These are phyloP conservation scores for Protomyces pachydermus DNA, from an alignment of 1,139 yeast species.

Conservation along the genomic window DNA sequence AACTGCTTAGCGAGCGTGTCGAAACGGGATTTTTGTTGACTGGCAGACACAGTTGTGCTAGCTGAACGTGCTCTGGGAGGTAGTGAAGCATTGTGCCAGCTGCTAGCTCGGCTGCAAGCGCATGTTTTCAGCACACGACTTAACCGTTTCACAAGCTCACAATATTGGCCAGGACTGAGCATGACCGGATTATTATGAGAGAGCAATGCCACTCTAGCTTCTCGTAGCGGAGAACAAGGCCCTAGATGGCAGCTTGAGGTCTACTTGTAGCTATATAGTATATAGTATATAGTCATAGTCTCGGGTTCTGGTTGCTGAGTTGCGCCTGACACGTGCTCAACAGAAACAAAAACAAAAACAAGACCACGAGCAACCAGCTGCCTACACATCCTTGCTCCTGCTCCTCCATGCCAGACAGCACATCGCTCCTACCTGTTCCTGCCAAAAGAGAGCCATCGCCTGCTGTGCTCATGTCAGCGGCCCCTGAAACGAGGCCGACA, in stretches of 20 bases:
- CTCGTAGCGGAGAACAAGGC: too few relatives aligned
- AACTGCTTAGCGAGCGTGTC: conserved; percentile 9
- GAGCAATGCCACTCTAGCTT: too few relatives aligned
- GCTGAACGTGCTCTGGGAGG: not conserved
- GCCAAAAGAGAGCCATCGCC: not conserved
- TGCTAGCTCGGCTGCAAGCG: too few relatives aligned
- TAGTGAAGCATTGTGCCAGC: not conserved
- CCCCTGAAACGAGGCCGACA: not conserved
- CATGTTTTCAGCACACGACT: too few relatives aligned
- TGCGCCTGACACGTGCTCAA: not conserved
- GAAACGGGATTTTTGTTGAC: not conserved
- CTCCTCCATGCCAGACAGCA: not conserved
- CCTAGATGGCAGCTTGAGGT: too few relatives aligned
- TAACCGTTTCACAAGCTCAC: too few relatives aligned
- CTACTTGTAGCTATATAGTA: too few relatives aligned
- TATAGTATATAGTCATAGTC: too few relatives aligned
- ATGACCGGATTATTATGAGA: too few relatives aligned
- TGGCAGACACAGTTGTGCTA: too few relatives aligned
- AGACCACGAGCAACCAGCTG: not conserved
- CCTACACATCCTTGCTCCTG: not conserved
- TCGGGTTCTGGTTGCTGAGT: too few relatives aligned
- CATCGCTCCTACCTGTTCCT: not conserved
- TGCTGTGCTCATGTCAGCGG: not conserved
- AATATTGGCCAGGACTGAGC: too few relatives aligned
- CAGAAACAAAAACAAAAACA: not conserved